Percentiles rank a stretch among this genome's conserved stretches.
phyloP scores from a whole-genome alignment of 176 grass and related monocot genomes.

The Ampelocalamus luodianensis region DNA sequence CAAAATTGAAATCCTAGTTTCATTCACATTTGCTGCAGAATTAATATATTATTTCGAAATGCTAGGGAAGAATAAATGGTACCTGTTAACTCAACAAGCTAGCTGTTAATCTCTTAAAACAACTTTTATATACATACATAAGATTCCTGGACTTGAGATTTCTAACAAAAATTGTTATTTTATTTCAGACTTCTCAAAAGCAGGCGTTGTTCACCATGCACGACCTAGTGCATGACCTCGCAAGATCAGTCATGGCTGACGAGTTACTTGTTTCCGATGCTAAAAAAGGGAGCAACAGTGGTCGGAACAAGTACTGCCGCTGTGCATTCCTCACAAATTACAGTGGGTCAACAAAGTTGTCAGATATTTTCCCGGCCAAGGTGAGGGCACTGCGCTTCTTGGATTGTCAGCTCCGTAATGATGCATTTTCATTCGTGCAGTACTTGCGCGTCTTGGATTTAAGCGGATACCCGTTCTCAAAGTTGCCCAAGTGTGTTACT shows the following conservation, averaged over 20 bases:
- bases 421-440: constrained; percentile 13
- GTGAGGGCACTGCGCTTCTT: constrained; percentile 24
- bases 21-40: too few relatives aligned
- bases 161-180: too few relatives aligned
- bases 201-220: constrained; percentile 4
- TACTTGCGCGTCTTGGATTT: constrained; percentile 37
- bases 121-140: too few relatives aligned
- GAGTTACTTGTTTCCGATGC: neutral
- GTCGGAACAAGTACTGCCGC: neutral
- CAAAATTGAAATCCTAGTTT: too few relatives aligned
- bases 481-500: neutral
- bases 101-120: too few relatives aligned
- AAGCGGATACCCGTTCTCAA: neutral
- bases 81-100: too few relatives aligned
- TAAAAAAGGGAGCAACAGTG: neutral
- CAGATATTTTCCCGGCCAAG: neutral
- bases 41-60: too few relatives aligned
- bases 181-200: too few relatives aligned
- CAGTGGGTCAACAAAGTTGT: neutral
- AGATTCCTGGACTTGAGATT: too few relatives aligned
- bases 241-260: constrained; percentile 16
- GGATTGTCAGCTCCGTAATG: neutral
- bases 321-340: constrained; percentile 10
- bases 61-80: too few relatives aligned
- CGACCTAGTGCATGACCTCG: constrained; percentile 33